Base-by-base conservation (phyloP, 257 asterid genomes). In the Fraxinus pennsylvanica region DNA sequence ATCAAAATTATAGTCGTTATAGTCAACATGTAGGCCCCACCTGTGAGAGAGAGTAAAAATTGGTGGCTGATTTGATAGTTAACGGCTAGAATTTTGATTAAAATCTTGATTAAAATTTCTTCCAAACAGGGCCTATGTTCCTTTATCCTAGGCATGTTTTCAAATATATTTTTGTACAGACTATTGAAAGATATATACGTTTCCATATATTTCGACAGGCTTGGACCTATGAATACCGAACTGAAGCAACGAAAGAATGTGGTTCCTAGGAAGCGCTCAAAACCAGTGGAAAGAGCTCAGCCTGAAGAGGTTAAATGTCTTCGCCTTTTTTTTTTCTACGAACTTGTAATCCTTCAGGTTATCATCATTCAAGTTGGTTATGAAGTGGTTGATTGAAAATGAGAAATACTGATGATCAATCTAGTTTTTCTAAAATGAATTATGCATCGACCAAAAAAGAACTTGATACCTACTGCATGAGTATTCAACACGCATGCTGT, bases 221-320 rank as follows among this genome's bases (percentile, higher is more conserved):
- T 91, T 86, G 99, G 98, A 77, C 98, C 99, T 67, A 92, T 96
- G 98, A 86, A 84, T 85, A 90, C 91, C 68, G 97, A 93, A 82
- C 29, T 96, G 82, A 96, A 90, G 89, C 96, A 88, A 80, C 97
- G 97, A 13, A 93, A 91, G 84, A 77, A 75, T 73, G 85, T 73
- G 10, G 88, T 87, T 78, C 92, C 74, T 19, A 88, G 88, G 82
- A 93, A 89, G 82, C 95, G 85, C 78, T 74, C 86, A 0, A 92
- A 72, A 70, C 96, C 89, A 12, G 79, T 97, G 2, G 93, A 84
- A 75, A 90, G 82, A 79, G 78, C 87, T 63, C 91, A 81, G 4
- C 99, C 99, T 1, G 97, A 96, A 84, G 97, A 93, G 96, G 97
- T 96, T 78, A 47, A 74, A 32, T 25, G 27, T 71, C 72, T 72